These are phyloP conservation scores for Curvularia eragrostidis DNA, from an alignment of 2,329 filamentous ascomycete species.

Conservation along the genomic window DNA sequence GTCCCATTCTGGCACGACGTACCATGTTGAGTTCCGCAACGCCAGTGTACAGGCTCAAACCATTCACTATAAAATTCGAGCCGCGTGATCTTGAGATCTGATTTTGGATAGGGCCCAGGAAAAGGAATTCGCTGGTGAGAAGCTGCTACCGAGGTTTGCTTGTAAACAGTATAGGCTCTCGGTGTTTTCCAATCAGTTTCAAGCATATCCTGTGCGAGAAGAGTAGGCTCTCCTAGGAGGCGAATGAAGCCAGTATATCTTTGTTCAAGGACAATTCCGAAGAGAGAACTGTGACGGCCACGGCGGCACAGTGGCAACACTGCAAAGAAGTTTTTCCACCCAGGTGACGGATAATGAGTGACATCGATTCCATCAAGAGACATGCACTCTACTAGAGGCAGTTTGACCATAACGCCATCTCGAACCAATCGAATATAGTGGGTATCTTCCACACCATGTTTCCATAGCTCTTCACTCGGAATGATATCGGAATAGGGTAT, in stretches of 20 bases:
- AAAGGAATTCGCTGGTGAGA: no score
- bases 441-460: background rate
- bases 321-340: background rate
- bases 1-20: rapidly evolving
- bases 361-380: background rate
- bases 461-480: background rate
- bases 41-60: background rate
- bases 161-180: background rate
- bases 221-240: background rate
- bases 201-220: background rate
- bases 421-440: background rate
- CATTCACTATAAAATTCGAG: background rate
- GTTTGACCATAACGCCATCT: background rate
- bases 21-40: background rate
- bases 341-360: no score
- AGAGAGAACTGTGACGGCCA: background rate
- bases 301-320: background rate
- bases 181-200: background rate
- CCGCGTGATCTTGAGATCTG: background rate
- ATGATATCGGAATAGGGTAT: background rate
- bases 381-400: background rate
- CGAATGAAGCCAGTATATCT: background rate
- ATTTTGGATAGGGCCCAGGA: no score
- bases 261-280: background rate
- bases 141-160: no score